Conservation (phyloP, 441 rosid genomes). For the Pelargonium citronellum region DNA sequence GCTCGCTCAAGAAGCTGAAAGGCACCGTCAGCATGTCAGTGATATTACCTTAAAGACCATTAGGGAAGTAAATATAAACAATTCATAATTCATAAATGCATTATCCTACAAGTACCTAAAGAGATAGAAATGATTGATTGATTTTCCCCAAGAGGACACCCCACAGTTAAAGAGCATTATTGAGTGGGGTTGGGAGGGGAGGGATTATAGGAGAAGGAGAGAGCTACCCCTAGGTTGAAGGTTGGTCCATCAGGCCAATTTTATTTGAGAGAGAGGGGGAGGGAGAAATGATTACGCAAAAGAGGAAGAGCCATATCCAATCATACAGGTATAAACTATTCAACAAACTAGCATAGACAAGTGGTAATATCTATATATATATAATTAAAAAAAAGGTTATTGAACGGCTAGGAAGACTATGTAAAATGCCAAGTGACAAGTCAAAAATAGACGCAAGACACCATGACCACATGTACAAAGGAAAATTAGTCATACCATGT, state of each 20-base stretch:
- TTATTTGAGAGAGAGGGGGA: neutral
- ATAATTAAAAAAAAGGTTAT: no score
- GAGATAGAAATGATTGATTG: no score
- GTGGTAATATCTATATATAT: neutral
- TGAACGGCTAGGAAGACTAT: no score
- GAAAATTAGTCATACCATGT: neutral
- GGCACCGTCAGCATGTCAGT: neutral
- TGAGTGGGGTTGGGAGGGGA: no score
- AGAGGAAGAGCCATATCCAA: neutral
- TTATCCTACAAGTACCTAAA: neutral
- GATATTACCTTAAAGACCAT: neutral
- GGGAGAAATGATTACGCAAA: neutral
- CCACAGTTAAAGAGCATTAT: no score
- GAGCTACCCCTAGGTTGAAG: no score
- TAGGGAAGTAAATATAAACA: neutral
- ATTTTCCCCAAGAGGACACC: no score
- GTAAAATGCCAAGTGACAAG: no score
- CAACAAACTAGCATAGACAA: neutral
- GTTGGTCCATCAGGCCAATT: no score
- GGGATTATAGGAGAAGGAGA: no score
- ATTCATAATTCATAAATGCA: neutral
- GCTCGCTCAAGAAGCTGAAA: slow-evolving; percentile 26
- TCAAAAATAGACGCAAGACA: no score
- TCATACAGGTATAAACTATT: neutral
- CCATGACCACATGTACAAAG: neutral